Percentiles rank a stretch among this genome's conserved stretches.
Conservation (phyloP, 768 basidiomycete genomes). For the Suillus clintonianus region DNA sequence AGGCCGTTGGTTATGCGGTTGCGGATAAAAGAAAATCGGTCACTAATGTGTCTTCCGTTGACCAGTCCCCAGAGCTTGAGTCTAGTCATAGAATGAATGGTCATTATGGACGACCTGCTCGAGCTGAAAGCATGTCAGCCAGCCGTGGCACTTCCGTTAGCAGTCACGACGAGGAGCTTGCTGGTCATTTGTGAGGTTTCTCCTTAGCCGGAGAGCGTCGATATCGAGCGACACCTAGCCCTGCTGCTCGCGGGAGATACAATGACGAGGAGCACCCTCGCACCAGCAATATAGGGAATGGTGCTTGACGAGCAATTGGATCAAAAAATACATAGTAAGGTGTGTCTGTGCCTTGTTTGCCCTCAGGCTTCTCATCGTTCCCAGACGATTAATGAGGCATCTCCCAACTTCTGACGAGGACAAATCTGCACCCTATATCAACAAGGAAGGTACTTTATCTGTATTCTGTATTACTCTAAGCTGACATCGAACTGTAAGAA, state of each 20-base stretch:
- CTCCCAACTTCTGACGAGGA: too few species aligned
- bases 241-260: conserved; percentile 54
- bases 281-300: conserved; percentile 74
- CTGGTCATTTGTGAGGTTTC: conserved; percentile 72
- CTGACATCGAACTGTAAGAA: conserved; percentile 43
- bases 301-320: conserved; percentile 93
- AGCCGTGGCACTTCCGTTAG: conserved; percentile 89
- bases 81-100: conserved; percentile 45
- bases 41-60: conserved; percentile 77
- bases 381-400: too few species aligned
- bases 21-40: conserved; percentile 85
- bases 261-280: conserved; percentile 58
- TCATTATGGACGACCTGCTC: conserved; percentile 65
- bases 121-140: conserved; percentile 91
- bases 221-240: conserved; percentile 55
- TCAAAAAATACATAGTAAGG: conserved; percentile 90
- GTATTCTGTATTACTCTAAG: conserved; percentile 4
- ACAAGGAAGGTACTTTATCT: conserved; percentile 49
- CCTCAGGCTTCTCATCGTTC: conserved; percentile 16
- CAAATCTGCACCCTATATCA: conserved; percentile 55
- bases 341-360: conserved; percentile 8
- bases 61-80: conserved; percentile 68
- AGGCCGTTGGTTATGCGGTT: conserved; percentile 65
- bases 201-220: conserved; percentile 67
- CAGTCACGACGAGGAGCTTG: conserved; percentile 81